Evolutionary conservation across 257 asterid genomes (phyloP).

Genomic region (Gardenia jasminoides): DNA sequence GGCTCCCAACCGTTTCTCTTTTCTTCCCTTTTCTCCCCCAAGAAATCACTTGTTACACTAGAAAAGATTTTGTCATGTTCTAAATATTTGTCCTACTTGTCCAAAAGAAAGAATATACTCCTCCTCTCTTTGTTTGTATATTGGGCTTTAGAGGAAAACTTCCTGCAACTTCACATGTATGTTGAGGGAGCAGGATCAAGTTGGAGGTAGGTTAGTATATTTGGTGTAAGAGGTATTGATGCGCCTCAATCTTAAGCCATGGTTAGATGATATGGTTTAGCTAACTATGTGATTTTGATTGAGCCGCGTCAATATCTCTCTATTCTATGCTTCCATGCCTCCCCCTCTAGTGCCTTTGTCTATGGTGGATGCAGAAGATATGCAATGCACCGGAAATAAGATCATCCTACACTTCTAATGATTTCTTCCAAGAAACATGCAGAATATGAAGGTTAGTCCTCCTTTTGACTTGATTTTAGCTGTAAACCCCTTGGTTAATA

Average conservation of each 20-base stretch:
- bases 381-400: too few relatives aligned
- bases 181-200: not conserved
- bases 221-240: constrained; percentile 16
- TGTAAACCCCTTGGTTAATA: too few relatives aligned
- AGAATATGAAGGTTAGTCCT: not conserved
- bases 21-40: not conserved
- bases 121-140: not conserved
- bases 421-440: not conserved
- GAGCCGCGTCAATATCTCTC: constrained; percentile 31
- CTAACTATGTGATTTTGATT: constrained; percentile 23
- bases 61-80: not conserved
- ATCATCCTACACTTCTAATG: too few relatives aligned
- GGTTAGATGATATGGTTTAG: constrained; percentile 5
- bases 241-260: constrained; percentile 21
- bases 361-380: not conserved
- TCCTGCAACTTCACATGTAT: not conserved
- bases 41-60: not conserved
- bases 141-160: not conserved
- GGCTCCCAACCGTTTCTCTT: not conserved
- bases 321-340: not conserved
- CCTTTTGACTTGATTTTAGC: not conserved
- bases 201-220: not conserved
- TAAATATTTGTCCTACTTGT: not conserved
- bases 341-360: not conserved
- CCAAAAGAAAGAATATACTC: not conserved